These are phyloP conservation scores for Annulohypoxylon nitens DNA, from an alignment of 495 filamentous ascomycete genomes.

Conservation along the genomic window DNA sequence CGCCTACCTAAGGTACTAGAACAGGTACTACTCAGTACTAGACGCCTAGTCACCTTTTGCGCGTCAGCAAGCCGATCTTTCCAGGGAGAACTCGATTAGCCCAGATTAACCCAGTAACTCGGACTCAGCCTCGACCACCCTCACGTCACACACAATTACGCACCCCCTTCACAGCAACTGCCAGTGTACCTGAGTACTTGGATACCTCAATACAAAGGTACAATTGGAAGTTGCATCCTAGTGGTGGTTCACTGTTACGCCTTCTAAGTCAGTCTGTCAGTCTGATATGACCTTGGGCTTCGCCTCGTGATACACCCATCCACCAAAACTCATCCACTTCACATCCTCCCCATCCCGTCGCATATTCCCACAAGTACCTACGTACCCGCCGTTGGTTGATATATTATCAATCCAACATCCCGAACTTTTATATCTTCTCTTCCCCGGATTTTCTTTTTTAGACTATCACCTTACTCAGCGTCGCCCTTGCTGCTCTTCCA, in stretches of 20 bases:
- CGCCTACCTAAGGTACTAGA: too few species aligned
- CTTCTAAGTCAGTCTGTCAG: conserved; percentile 43
- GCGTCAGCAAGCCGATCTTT: conserved; percentile 51
- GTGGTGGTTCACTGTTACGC: conserved; percentile 43
- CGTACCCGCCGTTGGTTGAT: conserved; percentile 26
- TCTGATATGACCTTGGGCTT: conserved; percentile 49
- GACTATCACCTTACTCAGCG: conserved; percentile 23
- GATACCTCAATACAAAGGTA: neutral
- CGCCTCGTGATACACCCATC: conserved; percentile 52
- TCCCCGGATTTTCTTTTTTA: conserved; percentile 44
- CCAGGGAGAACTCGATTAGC: conserved; percentile 23
- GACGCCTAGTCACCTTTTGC: conserved; percentile 44
- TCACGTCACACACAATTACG: conserved; percentile 51
- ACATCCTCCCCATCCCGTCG: conserved; percentile 32
- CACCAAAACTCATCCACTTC: conserved; percentile 31
- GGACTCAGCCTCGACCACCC: conserved; percentile 51
- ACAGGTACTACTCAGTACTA: too few species aligned
- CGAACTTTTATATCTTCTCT: conserved; percentile 11
- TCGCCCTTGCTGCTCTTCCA: conserved; percentile 14
- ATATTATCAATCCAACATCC: conserved; percentile 38
- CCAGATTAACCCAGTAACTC: conserved; percentile 36
- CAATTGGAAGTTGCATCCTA: neutral
- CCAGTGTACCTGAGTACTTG: conserved; percentile 21
- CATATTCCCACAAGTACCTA: conserved; percentile 27
- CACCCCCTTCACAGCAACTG: conserved; percentile 43